Percentiles rank a stretch among this genome's conserved stretches.
These are phyloP conservation scores for Orychophragmus violaceus DNA, from an alignment of 345 rosid genomes.

Conservation along the genomic window DNA sequence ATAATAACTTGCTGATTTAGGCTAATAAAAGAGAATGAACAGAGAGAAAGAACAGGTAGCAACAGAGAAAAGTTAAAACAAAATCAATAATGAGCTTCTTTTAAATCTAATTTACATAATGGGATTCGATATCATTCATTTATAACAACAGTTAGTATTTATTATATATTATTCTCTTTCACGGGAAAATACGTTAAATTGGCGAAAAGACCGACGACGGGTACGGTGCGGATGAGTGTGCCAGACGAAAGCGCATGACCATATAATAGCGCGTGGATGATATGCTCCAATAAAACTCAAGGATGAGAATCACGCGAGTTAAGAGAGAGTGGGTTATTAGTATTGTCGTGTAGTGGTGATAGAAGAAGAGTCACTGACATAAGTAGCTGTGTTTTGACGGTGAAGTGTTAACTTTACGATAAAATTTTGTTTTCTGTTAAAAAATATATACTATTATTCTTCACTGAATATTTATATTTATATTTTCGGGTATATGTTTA, in stretches of 20 bases:
- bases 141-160: slow-evolving; percentile 15
- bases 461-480: not conserved
- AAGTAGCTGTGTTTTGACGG: slow-evolving; percentile 39
- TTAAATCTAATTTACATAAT: not conserved
- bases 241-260: slow-evolving; percentile 12
- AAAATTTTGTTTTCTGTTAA: slow-evolving; percentile 1
- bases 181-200: slow-evolving; percentile 20
- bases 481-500: not conserved
- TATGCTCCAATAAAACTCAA: not conserved
- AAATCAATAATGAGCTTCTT: slow-evolving; percentile 21
- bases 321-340: not conserved
- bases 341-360: slow-evolving; percentile 24
- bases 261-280: not conserved
- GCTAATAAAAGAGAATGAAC: slow-evolving; percentile 18
- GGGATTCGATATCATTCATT: not conserved
- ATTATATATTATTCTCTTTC: slow-evolving; percentile 20
- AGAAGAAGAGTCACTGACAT: slow-evolving; percentile 32
- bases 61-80: slow-evolving; percentile 15
- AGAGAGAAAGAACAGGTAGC: slow-evolving; percentile 21
- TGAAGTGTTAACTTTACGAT: slow-evolving; percentile 29
- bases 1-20: slow-evolving; percentile 37
- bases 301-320: not conserved
- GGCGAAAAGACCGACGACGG: slow-evolving; percentile 31
- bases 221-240: no score
- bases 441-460: not conserved